Evolutionary conservation across 1,139 yeast genomes (phyloP).

Genomic region (Debaryomycetaceae sp.): DNA sequence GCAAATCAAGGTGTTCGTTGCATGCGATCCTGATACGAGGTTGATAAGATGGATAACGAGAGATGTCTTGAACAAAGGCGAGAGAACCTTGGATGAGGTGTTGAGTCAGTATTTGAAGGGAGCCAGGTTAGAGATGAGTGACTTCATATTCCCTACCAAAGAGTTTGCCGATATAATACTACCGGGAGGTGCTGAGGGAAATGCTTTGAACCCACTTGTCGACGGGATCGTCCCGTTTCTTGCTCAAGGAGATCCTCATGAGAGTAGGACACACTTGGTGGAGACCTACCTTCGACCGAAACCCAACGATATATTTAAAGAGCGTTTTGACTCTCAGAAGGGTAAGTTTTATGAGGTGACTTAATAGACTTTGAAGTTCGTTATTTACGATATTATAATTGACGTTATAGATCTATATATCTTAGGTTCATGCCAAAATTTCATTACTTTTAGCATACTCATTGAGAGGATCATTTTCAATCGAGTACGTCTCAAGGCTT

Average conservation of each 20-base stretch:
- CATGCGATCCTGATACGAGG: constrained; percentile 82
- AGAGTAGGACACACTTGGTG: constrained; percentile 9
- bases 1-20: constrained; percentile 71
- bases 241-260: constrained; percentile 23
- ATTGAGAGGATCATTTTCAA: constrained; percentile 47
- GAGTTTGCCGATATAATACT: constrained; percentile 77
- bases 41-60: constrained; percentile 68
- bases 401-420: background rate
- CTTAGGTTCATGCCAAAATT: constrained; percentile 8
- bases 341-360: constrained; percentile 49
- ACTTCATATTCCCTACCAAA: constrained; percentile 72
- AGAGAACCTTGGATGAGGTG: constrained; percentile 43
- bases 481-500: constrained; percentile 33
- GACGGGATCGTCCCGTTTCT: constrained; percentile 57
- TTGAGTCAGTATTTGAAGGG: constrained; percentile 58
- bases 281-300: constrained; percentile 22
- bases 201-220: constrained; percentile 65
- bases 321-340: constrained; percentile 44
- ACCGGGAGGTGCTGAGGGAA: constrained; percentile 67
- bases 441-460: constrained; percentile 26
- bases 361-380: constrained; percentile 9
- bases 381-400: background rate
- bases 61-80: constrained; percentile 30
- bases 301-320: constrained; percentile 20
- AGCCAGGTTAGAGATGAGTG: constrained; percentile 75